These are phyloP conservation scores for Heliocybe sulcata DNA, from an alignment of 1,284 basidiomycete species.

Conservation along the genomic window DNA sequence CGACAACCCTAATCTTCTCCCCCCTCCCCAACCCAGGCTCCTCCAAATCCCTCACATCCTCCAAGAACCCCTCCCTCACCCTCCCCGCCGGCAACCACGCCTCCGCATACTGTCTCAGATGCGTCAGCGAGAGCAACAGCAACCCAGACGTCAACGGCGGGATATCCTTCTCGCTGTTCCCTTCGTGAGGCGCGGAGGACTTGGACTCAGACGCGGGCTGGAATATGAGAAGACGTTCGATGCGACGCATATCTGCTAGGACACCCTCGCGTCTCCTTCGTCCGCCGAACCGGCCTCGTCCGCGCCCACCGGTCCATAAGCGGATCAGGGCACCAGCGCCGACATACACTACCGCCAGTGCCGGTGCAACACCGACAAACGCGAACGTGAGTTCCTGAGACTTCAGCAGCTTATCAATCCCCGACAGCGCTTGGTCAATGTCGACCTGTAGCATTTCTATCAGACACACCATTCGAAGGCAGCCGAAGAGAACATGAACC, in stretches of 20 bases:
- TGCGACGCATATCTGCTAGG: slow-evolving; percentile 67
- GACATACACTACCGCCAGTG: slow-evolving; percentile 77
- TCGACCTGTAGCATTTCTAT: slow-evolving; percentile 87
- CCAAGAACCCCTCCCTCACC: slow-evolving; percentile 71
- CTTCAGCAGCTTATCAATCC: slow-evolving; percentile 89
- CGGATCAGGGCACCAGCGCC: slow-evolving; percentile 45
- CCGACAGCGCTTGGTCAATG: slow-evolving; percentile 78
- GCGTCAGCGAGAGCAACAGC: slow-evolving; percentile 65
- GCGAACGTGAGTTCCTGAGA: slow-evolving; percentile 97
- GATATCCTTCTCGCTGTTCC: slow-evolving; percentile 18
- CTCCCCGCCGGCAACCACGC: slow-evolving; percentile 44
- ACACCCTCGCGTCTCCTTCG: slow-evolving; percentile 35
- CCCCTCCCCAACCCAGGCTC: slow-evolving; percentile 56
- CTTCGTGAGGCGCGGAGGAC: slow-evolving; percentile 8
- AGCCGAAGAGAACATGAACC: slow-evolving; percentile 9
- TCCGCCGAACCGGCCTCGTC: slow-evolving; percentile 47
- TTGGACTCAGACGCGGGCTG: slow-evolving; percentile 25
- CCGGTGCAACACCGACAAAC: slow-evolving; percentile 94
- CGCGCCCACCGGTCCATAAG: slow-evolving; percentile 40
- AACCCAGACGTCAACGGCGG: slow-evolving; percentile 63
- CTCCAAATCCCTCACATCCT: slow-evolving; percentile 84
- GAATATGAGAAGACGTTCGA: slow-evolving; percentile 65
- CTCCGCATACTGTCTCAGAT: slow-evolving; percentile 58
- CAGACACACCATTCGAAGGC: not conserved
- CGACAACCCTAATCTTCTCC: slow-evolving; percentile 73